Evolutionary conservation across 352 stramenopile species (phyloP), one percentile per base, ranked within the genome.

Genomic region (Phytophthora aleatoria): DNA sequence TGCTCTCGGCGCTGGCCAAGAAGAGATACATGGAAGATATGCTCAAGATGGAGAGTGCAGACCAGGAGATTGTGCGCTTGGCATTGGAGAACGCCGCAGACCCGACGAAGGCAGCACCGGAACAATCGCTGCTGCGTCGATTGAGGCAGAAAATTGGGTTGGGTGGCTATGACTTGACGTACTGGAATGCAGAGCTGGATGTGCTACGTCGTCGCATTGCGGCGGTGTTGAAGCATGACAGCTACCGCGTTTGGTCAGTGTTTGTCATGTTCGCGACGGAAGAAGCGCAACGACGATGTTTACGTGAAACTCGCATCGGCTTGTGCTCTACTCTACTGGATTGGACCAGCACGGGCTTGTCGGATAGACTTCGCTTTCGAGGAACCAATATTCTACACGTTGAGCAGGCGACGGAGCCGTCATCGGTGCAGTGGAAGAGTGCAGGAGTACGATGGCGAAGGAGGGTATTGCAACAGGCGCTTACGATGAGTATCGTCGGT

Each of bases 201-300:
- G 45, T 61, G 31, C 52, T 88, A 39, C 70, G 83, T 4, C 66
- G 76, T 47, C 67, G 61, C 1, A 77, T 90, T 15, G 52, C 64
- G n/a, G 57, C 39, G 11, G 67, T 89, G 35, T 33, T 83, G 39
- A 42, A 64, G 6, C 38, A 72, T 10, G 73, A 83, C 31, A 82
- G 68, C 9, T 90, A 83, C 61, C 74, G 63, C 8, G 81, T 85
- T n/a, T 90, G 76, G 76, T 84, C 73, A 0, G 85, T 95, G 4
- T 93, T 91, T 58, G 77, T 90, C 33, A 88, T 84, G 75, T 94
- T 94, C 54, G 81, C 91, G 62, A 86, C 68, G 16, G 85, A 94
- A 49, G 74, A 78, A n/a, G 73, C 73, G 2, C 79, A 91, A 57
- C 80, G 74, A 31, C 45, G 56, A 9, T 90, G 81, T 55, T 55